Conservation (phyloP, 345 rosid species). For the Linum usitatissimum region DNA sequence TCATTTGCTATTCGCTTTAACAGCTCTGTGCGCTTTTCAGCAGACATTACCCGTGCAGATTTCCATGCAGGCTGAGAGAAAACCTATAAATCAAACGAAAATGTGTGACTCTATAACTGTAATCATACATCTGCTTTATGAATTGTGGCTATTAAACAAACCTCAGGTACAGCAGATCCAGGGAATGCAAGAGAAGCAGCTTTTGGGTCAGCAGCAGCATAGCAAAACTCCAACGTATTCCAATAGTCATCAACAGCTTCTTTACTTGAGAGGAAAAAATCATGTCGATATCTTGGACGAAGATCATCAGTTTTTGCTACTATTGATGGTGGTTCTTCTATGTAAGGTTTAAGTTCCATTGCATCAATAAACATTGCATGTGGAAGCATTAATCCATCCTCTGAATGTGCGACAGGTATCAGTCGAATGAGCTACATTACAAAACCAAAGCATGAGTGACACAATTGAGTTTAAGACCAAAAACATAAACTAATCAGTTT, state of each 20-base stretch:
- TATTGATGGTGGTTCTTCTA: constrained; percentile 67
- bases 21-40: constrained; percentile 73
- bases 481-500: too few relatives aligned
- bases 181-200: constrained; percentile 88
- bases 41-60: constrained; percentile 61
- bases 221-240: constrained; percentile 89
- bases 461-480: neutral
- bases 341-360: constrained; percentile 78
- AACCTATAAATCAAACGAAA: constrained; percentile 28
- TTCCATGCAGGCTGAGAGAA: constrained; percentile 69
- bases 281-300: constrained; percentile 89
- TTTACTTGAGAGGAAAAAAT: constrained; percentile 56
- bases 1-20: constrained; percentile 33
- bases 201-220: constrained; percentile 75
- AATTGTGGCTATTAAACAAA: constrained; percentile 20
- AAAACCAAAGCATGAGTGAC: constrained; percentile 15
- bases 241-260: constrained; percentile 90
- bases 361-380: constrained; percentile 62
- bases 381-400: constrained; percentile 32
- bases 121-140: neutral
- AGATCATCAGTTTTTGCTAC: constrained; percentile 53
- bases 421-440: constrained; percentile 64
- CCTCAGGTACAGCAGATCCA: constrained; percentile 88
- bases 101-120: neutral
- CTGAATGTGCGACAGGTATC: constrained; percentile 40